Base-by-base conservation (phyloP, 306 rosid species). In the Corylus avellana region DNA sequence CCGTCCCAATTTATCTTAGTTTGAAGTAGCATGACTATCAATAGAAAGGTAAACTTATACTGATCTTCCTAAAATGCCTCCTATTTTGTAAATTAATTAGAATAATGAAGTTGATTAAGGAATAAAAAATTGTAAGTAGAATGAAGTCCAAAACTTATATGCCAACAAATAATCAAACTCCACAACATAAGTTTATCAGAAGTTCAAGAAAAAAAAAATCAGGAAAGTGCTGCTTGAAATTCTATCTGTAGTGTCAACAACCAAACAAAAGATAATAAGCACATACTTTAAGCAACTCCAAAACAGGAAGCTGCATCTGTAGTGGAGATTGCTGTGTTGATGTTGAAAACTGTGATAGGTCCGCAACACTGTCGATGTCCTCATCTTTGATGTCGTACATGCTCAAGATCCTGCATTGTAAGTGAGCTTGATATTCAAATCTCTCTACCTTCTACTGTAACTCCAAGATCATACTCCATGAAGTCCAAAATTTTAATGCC, bases 241-340 rank as follows among this genome's bases (percentile, higher is more conserved):
- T 66, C n/a, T 66, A 10, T 68, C 42, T 59, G 53, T 13, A 18
- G 32, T n/a, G 63, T 20, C 62, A 70, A 49, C 61, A 46, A 76
- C 76, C 75, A 54, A 70, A 16, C 67, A 54, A 61, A 61, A 68
- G n/a, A 62, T 49, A 77, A 69, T 32, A 57, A 55, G 49, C 39
- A 85, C 89, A 42, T 84, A 92, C 98, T 85, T 95, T 95, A 66
- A 92, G 89, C 91, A 95, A 89, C 85, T 92, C 98, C 75, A 92
- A 78, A 71, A 95, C 90, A 35, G 98, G 98, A 78, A 95, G 90
- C 67, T 90, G 98, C 51, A 82, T 85, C 85, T 92, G 92, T 71
- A 95, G 93, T 12, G 91, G 75, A 77, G 92, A 86, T 73, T 91
- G 79, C 82, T 91, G 96, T 67, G 92, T 76, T 58, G 82, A 75